phyloP scores from a whole-genome alignment of 208 protist genomes.

The Balamuthia mandrillaris region DNA sequence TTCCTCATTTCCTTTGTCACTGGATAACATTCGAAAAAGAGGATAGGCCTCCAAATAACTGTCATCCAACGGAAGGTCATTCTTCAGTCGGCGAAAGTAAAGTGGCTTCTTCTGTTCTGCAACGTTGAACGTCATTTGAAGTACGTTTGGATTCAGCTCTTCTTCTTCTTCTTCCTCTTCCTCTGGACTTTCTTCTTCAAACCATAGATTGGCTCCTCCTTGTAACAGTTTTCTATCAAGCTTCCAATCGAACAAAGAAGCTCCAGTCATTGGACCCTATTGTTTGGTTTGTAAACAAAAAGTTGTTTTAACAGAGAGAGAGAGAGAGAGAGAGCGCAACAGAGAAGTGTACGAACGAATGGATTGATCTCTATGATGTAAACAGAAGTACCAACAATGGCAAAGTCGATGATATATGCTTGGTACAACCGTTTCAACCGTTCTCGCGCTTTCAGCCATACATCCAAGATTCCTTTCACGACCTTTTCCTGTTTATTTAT shows the following conservation, averaged over 20 bases:
- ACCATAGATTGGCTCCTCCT: background rate
- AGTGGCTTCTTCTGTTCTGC: too few relatives aligned
- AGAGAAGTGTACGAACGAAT: background rate
- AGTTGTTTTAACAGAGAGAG: background rate
- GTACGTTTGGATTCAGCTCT: too few relatives aligned
- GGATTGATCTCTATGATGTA: constrained; percentile 35
- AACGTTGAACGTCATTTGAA: too few relatives aligned
- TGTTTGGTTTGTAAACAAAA: background rate
- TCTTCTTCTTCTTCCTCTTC: too few relatives aligned
- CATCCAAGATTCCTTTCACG: background rate
- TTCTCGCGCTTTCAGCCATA: too few relatives aligned
- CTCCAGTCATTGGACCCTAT: constrained; percentile 23
- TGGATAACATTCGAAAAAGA: too few relatives aligned
- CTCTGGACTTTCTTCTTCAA: too few relatives aligned
- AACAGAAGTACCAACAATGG: background rate
- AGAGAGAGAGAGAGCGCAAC: background rate
- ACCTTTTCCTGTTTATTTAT: background rate
- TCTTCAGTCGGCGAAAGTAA: too few relatives aligned
- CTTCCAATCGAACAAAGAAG: background rate
- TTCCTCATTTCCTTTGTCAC: too few relatives aligned
- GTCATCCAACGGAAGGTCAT: too few relatives aligned
- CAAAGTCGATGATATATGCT: constrained; percentile 27
- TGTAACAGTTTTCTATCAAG: background rate
- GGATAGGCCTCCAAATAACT: too few relatives aligned
- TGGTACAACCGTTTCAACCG: background rate